A percentile compares a stretch with the other conserved stretches of the same genome.
Conservation (phyloP, 441 rosid genomes). For the Pelargonium exstipulatum region DNA sequence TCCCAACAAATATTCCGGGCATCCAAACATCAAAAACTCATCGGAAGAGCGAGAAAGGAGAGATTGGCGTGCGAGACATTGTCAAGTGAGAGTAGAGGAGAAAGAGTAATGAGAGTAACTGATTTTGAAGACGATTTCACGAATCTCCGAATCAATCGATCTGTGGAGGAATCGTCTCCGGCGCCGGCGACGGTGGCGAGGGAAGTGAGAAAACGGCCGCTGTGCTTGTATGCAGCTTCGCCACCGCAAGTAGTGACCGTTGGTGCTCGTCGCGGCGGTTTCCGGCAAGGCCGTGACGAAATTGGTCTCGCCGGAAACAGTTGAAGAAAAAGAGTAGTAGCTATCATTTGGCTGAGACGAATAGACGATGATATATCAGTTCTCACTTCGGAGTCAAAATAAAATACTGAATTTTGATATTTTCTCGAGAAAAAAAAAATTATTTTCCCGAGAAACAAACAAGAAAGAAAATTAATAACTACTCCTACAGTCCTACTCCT, state of each 20-base stretch:
- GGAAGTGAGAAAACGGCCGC: slow-evolving; percentile 50
- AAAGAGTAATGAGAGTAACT: slow-evolving; percentile 61
- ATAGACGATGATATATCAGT: no score
- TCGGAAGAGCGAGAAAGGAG: slow-evolving; percentile 56
- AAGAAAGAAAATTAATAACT: no score
- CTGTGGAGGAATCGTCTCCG: slow-evolving; percentile 41
- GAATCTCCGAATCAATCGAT: slow-evolving; percentile 67
- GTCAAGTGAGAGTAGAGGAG: slow-evolving; percentile 59
- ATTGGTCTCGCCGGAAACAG: background rate
- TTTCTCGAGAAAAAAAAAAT: no score
- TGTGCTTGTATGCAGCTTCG: slow-evolving; percentile 36
- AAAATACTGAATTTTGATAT: no score
- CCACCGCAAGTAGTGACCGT: background rate
- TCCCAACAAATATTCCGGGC: background rate
- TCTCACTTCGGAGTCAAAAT: no score
- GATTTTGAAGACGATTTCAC: slow-evolving; percentile 65
- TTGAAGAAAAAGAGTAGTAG: background rate
- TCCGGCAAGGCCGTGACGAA: background rate
- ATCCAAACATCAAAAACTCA: slow-evolving; percentile 25
- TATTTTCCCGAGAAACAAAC: no score
- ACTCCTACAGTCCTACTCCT: no score
- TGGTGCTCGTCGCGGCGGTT: background rate
- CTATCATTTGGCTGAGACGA: no score
- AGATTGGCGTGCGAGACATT: slow-evolving; percentile 36
- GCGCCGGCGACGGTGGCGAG: slow-evolving; percentile 34